Conservation (phyloP, 2,329 filamentous ascomycete species). For the Lachnellula arida region DNA sequence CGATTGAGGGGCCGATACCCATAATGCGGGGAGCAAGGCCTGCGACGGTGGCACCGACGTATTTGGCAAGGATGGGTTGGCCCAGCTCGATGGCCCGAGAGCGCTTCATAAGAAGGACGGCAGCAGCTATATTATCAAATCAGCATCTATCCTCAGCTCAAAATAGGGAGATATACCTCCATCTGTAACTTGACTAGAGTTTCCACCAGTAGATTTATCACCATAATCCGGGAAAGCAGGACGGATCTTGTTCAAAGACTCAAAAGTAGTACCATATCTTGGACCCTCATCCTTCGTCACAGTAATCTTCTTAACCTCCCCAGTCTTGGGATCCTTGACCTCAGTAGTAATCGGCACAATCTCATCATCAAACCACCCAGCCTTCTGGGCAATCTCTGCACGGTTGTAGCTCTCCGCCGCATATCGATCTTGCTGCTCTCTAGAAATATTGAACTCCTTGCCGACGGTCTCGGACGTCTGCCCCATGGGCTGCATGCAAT, state of each 20-base stretch:
- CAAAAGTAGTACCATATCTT: constrained; percentile 81
- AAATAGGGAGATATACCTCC: constrained; percentile 44
- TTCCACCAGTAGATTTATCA: constrained; percentile 81
- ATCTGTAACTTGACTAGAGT: constrained; percentile 92
- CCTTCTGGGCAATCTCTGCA: constrained; percentile 86
- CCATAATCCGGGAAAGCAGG: constrained; percentile 84
- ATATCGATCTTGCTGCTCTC: constrained; percentile 78
- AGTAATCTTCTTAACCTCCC: constrained; percentile 68
- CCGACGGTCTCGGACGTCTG: constrained; percentile 97
- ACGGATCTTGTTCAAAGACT: constrained; percentile 77
- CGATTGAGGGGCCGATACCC: constrained; percentile 80
- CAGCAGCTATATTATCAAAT: constrained; percentile 55
- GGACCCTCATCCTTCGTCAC: constrained; percentile 86
- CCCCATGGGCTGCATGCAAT: constrained; percentile 95
- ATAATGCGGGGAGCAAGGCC: constrained; percentile 92
- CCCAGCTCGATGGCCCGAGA: constrained; percentile 80
- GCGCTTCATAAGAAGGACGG: constrained; percentile 89
- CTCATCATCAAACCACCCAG: constrained; percentile 88
- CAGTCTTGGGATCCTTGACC: constrained; percentile 78
- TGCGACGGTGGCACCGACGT: constrained; percentile 83
- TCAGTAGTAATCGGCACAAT: constrained; percentile 82
- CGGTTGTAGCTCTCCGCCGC: constrained; percentile 83
- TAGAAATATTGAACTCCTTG: constrained; percentile 78
- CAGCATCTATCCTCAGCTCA: constrained; percentile 6
- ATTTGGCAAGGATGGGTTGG: constrained; percentile 92